Evolutionary conservation across 371 early-diverging fungal species (phyloP), one percentile per base, ranked within the genome.

Genomic region (Chytridiales sp.): DNA sequence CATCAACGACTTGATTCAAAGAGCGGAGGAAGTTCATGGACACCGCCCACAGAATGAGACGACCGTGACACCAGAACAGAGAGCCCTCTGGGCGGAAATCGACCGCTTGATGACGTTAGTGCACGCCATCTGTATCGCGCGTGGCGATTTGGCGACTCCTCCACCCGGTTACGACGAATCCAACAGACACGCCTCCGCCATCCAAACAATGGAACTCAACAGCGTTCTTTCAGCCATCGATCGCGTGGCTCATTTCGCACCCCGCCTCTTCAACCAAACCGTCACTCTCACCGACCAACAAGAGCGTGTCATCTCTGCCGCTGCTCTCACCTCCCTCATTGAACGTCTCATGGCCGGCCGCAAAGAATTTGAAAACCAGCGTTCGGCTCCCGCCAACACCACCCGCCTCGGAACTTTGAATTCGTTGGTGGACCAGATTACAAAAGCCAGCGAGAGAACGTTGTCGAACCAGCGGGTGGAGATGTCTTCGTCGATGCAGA

Each of bases 81-180:
- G 36, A 13, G 47, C 54, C 8, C 47, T 58, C 13, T 71, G 72
- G 72, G 44, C 26, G 5, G 72, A 71, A 40, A 55, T 60, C 47
- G 72, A 71, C 38, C 61, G 61, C 15, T 47, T 71, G 34, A 71
- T 64, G 68, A 39, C 52, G 26, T 61, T 67, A 5, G 61, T 71
- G 17, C 60, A 58, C 13, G 56, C 51, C 21, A 36, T 71, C 2
- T 59, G 62, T 48, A 36, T 57, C 5, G 48, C 21, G 3, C 55
- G 64, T 17, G 40, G 31, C 39, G 44, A 38, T 19, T 17, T 15
- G 43, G 31, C n/a, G 17, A 27, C 51, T n/a, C 19, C 39, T 13
- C 63, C 64, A 13, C 66, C 70, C n/a, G 11, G 60, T 8, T 70
- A 65, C 39, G 56, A 55, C 24, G 66, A 66, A 31, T 48, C 57